Percentiles rank a stretch among this genome's conserved stretches.
phyloP scores from a whole-genome alignment of 257 asterid genomes.

The Buddleja alternifolia region DNA sequence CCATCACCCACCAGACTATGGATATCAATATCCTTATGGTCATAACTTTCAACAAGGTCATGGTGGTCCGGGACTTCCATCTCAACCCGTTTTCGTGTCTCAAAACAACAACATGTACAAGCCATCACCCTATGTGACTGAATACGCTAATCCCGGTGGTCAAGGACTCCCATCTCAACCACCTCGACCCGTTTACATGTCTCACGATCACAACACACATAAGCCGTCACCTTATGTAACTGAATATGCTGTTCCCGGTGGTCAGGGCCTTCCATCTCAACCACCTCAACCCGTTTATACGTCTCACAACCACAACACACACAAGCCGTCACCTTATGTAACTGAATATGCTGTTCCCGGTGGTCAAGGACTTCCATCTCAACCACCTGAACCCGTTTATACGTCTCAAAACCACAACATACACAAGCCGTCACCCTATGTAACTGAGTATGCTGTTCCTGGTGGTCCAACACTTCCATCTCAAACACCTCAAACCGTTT shows the following conservation, averaged over 20 bases:
- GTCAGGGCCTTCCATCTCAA: no score
- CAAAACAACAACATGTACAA: no score
- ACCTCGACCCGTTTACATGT: slow-evolving; percentile 30
- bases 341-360: slow-evolving; percentile 53
- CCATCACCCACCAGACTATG: slow-evolving; percentile 70
- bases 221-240: slow-evolving; percentile 67
- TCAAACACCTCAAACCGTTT: slow-evolving; percentile 39
- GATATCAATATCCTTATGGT: slow-evolving; percentile 40
- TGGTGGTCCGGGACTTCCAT: slow-evolving; percentile 33
- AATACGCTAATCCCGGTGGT: no score
- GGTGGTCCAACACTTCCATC: slow-evolving; percentile 9
- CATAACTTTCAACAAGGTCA: slow-evolving; percentile 39
- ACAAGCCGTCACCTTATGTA: slow-evolving; percentile 66
- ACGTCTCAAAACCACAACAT: slow-evolving; percentile 65
- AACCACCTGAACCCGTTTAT: slow-evolving; percentile 40
- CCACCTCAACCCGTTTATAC: slow-evolving; percentile 31
- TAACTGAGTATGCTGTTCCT: slow-evolving; percentile 56
- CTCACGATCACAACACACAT: slow-evolving; percentile 66
- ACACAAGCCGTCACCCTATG: slow-evolving; percentile 63
- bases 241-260: no score
- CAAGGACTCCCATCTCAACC: slow-evolving; percentile 27
- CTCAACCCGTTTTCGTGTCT: slow-evolving; percentile 19
- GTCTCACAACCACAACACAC: slow-evolving; percentile 62
- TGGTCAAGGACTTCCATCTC: slow-evolving; percentile 9
- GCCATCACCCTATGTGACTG: background rate